Percentiles rank a stretch among this genome's conserved stretches.
These are phyloP conservation scores for Debaryomyces udenii DNA, from an alignment of 1,139 yeast genomes.

Conservation along the genomic window DNA sequence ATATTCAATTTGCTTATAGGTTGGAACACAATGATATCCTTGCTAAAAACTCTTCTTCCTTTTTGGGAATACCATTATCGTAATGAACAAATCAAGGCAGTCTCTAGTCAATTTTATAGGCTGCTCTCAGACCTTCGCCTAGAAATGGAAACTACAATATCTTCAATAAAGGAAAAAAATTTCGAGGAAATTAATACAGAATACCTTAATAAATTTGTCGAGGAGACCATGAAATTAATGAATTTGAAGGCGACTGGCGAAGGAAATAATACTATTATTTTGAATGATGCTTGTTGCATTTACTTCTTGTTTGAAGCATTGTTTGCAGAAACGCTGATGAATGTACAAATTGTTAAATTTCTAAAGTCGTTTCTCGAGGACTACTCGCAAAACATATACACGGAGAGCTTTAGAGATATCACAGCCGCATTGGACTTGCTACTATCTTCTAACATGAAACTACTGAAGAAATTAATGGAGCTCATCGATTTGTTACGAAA, in stretches of 20 bases:
- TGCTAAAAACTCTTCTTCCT: not conserved
- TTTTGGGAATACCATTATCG: slow-evolving; percentile 15
- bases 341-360: not conserved
- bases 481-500: too few species aligned
- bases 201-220: slow-evolving; percentile 9
- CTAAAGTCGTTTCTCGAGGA: not conserved
- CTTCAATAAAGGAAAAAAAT: slow-evolving; percentile 10
- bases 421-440: too few species aligned
- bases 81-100: slow-evolving; percentile 2
- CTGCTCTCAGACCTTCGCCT: not conserved
- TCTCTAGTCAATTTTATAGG: not conserved
- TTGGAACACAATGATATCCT: not conserved
- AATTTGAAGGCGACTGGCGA: slow-evolving; percentile 9
- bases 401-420: too few species aligned
- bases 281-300: slow-evolving; percentile 10
- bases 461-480: too few species aligned
- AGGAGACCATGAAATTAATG: slow-evolving; percentile 11
- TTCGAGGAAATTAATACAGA: slow-evolving; percentile 9
- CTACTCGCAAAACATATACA: too few species aligned
- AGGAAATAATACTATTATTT: slow-evolving; percentile 4
- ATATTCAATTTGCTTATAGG: too few species aligned
- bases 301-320: slow-evolving; percentile 5
- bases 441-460: too few species aligned
- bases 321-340: not conserved
- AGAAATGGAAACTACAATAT: not conserved